Evolutionary conservation across 2,329 filamentous ascomycete genomes (phyloP).

Genomic region (Botrytis elliptica): DNA sequence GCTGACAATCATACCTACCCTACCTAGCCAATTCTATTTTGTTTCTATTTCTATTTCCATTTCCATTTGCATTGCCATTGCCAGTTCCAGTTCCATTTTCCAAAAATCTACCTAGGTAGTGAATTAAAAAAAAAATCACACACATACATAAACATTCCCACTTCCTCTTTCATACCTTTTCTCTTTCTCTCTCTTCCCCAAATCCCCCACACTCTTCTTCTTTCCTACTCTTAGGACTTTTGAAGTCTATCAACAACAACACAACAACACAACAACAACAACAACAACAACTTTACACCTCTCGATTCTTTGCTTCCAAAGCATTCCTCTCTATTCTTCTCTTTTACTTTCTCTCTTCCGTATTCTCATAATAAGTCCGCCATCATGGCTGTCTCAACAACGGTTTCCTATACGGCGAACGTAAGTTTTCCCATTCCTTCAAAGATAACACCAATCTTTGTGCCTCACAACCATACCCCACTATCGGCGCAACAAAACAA

Average conservation of each 20-base stretch:
- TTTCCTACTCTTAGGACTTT: constrained; percentile 1
- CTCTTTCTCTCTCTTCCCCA: neutral
- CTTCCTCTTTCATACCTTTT: neutral
- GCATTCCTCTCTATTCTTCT: neutral
- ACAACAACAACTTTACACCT: neutral
- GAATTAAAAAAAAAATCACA: neutral
- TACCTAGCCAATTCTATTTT: neutral
- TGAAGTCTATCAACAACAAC: neutral
- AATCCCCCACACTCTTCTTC: neutral
- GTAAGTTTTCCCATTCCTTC: constrained; percentile 37
- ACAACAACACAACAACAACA: neutral
- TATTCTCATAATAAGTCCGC: constrained; percentile 23
- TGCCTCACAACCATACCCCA: constrained; percentile 15
- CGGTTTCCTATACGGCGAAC: constrained; percentile 42
- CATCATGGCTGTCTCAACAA: constrained; percentile 38
- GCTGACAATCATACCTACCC: neutral
- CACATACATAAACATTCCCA: neutral
- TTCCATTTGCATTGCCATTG: neutral
- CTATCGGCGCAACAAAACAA: constrained; percentile 10
- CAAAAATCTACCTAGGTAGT: neutral
- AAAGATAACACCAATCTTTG: constrained; percentile 22
- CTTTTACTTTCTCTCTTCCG: neutral
- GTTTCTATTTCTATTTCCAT: neutral
- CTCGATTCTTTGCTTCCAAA: neutral
- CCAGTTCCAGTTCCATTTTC: neutral